phyloP scores from a whole-genome alignment of 1,139 yeast genomes.

The Hemisphaericaspora xylofermentans region DNA sequence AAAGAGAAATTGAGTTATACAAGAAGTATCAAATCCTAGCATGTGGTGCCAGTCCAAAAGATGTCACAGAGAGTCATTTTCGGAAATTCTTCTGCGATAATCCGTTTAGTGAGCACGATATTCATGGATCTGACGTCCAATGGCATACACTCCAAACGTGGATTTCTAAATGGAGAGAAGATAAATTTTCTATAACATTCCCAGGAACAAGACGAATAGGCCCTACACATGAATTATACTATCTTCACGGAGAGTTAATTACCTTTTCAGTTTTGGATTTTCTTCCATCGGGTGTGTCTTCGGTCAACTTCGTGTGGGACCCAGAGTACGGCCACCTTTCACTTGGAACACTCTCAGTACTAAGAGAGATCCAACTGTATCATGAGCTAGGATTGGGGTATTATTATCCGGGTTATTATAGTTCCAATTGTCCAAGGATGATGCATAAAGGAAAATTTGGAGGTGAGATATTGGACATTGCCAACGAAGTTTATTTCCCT shows the following conservation, averaged over 20 bases:
- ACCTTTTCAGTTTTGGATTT: conserved; percentile 81
- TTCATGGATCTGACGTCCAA: conserved; percentile 23
- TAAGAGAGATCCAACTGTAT: conserved; percentile 65
- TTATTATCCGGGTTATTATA: conserved; percentile 76
- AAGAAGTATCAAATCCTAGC: conserved; percentile 66
- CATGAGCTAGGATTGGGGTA: conserved; percentile 41
- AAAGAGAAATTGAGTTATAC: conserved; percentile 65
- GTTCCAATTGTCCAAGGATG: conserved; percentile 82
- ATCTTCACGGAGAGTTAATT: conserved; percentile 58
- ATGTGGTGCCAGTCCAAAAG: conserved; percentile 60
- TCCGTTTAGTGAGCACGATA: conserved; percentile 48
- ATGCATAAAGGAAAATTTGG: conserved; percentile 76
- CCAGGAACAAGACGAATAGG: conserved; percentile 25
- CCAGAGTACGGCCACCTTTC: conserved; percentile 72
- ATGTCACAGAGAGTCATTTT: conserved; percentile 50
- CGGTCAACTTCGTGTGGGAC: conserved; percentile 88
- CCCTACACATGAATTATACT: conserved; percentile 77
- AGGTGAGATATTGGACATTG: conserved; percentile 63
- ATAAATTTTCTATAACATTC: background rate
- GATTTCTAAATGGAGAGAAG: conserved; percentile 21
- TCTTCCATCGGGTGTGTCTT: conserved; percentile 73
- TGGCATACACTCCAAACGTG: conserved; percentile 35
- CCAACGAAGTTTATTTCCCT: conserved; percentile 45
- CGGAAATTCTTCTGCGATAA: conserved; percentile 64
- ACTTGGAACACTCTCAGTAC: conserved; percentile 75